Evolutionary conservation across 2,329 filamentous ascomycete genomes (phyloP), one percentile per base, ranked within the genome.

Genomic region (Colletotrichum orbiculare): DNA sequence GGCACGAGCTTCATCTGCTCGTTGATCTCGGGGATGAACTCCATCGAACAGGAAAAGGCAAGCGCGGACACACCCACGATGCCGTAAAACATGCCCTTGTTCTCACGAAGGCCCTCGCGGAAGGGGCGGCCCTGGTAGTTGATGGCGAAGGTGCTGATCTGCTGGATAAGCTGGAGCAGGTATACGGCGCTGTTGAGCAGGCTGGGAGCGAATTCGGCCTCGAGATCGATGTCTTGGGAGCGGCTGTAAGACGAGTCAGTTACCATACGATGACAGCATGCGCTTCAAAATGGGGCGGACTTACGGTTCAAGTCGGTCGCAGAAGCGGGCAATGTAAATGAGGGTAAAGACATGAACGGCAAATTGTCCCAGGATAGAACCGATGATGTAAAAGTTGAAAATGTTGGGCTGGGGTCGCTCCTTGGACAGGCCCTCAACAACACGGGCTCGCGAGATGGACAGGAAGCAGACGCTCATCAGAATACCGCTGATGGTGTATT

Each of bases 391-490:
- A 56, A 94, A 87, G 82, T 99, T 99, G 85, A 98, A 98, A 75
- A 99, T 99, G 79, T 98, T 97, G 60, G 95, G 94, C 81, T 99
- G 96, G 0, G 96, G 96, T 43, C 96, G 91, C 79, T 99, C 96
- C 81, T 97, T 97, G 68, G 95, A 97, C 33, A 99, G 84, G 41
- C 92, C 91, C 81, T 99, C 96, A 56, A 99, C 96, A 37, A 96
- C 93, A 83, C 94, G 96, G 43, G 96, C 96, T 66, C 96, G 91
- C n/a, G 96, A 98, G 73, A 99, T 97, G 67, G 94, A 97, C 73
- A 99, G 82, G 86, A 99, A 99, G 82, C 96, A 99, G 54, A 99
- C 96, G 73, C 94, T 97, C 96, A 99, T 98, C 77, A 99, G 90
- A 92, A 99, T 98, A 71, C 96, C 96, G 72, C 94, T 97, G 73